Evolutionary conservation across 169 alveolate genomes (phyloP).

Genomic region (Plasmodium malariae): DNA sequence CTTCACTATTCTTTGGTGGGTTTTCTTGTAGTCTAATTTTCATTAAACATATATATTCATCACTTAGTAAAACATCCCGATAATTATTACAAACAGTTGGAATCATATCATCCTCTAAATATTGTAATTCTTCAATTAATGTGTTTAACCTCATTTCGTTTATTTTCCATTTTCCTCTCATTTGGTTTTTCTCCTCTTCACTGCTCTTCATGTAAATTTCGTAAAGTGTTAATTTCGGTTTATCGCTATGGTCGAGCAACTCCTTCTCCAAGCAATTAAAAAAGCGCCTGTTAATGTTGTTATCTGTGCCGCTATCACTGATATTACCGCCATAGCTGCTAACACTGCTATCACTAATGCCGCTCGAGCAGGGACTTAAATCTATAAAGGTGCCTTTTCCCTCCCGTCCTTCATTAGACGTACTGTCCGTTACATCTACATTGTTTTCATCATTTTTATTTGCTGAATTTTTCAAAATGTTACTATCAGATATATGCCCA

Average conservation of each 20-base stretch:
- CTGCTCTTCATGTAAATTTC: slow-evolving; percentile 31
- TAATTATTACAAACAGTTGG: slow-evolving; percentile 70
- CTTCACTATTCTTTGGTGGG: slow-evolving; percentile 40
- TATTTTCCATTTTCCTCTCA: slow-evolving; percentile 73
- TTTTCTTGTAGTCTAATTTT: slow-evolving; percentile 40
- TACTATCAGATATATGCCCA: background rate
- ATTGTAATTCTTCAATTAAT: slow-evolving; percentile 37
- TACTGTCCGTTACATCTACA: background rate
- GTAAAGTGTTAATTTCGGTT: slow-evolving; percentile 4
- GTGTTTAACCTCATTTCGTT: slow-evolving; percentile 69
- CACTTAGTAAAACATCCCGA: slow-evolving; percentile 70
- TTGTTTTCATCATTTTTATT: background rate
- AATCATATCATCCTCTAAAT: slow-evolving; percentile 58
- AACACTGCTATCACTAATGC: background rate
- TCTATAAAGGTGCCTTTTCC: background rate
- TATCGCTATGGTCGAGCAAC: slow-evolving; percentile 13
- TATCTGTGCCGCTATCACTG: background rate
- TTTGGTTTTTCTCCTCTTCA: slow-evolving; percentile 30
- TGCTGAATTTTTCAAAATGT: too few relatives aligned
- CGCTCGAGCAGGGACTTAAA: background rate
- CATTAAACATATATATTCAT: slow-evolving; percentile 68
- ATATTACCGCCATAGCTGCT: background rate
- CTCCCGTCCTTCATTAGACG: background rate
- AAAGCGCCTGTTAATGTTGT: slow-evolving; percentile 27
- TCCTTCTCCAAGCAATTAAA: slow-evolving; percentile 50